Evolutionary conservation across 2,329 filamentous ascomycete genomes (phyloP).

Genomic region (Verticillium alfalfae): DNA sequence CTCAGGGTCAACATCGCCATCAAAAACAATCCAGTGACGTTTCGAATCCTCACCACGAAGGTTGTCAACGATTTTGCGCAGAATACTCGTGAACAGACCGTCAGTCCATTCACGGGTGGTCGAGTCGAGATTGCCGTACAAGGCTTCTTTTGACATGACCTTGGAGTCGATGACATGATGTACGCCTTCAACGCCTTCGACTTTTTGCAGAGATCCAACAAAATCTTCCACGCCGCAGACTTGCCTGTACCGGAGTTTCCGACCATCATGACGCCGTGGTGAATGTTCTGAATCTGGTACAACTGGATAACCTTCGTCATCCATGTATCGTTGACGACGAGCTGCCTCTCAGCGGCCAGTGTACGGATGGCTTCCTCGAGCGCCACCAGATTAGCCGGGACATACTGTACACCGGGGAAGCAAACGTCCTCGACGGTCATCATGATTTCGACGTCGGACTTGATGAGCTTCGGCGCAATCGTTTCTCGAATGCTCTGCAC

Average conservation of each 20-base stretch:
- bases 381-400: conserved; percentile 77
- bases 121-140: conserved; percentile 93
- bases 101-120: conserved; percentile 99
- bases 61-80: conserved; percentile 98
- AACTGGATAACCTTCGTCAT: conserved; percentile 96
- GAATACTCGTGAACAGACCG: conserved; percentile 93
- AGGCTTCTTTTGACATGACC: conserved; percentile 98
- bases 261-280: conserved; percentile 99
- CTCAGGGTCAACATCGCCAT: conserved; percentile 97
- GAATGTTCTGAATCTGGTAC: conserved; percentile 95
- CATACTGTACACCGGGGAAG: conserved; percentile 90
- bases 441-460: conserved; percentile 86
- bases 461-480: conserved; percentile 94
- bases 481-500: conserved; percentile 98
- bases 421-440: conserved; percentile 73
- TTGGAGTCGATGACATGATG: conserved; percentile 98
- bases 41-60: conserved; percentile 94
- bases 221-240: conserved; percentile 87
- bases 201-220: conserved; percentile 83
- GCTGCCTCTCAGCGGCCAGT: conserved; percentile 77
- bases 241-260: conserved; percentile 97
- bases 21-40: conserved; percentile 98
- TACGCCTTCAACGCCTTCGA: conserved; percentile 88
- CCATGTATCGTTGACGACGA: conserved; percentile 91
- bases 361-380: conserved; percentile 77